A percentile compares a stretch with the other conserved stretches of the same genome.
Evolutionary conservation across 805 yeast species (phyloP).

Genomic region (Torulaspora maleeae): DNA sequence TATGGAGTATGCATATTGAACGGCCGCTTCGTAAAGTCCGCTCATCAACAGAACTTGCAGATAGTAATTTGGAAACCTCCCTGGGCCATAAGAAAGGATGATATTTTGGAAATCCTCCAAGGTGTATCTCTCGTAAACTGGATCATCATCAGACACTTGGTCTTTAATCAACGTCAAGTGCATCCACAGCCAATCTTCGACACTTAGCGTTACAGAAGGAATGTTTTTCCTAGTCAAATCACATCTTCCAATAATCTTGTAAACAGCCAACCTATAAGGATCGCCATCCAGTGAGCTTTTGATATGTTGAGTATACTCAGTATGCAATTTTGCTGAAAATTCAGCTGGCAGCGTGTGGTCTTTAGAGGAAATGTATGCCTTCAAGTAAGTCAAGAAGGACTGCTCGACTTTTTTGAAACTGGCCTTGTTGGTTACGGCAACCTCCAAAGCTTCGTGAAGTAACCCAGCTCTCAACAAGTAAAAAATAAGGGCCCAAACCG

Average conservation of each 20-base stretch:
- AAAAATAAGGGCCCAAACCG: conserved; percentile 91
- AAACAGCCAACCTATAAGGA: conserved; percentile 85
- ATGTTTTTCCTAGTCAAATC: conserved; percentile 61
- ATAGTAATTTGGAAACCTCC: conserved; percentile 66
- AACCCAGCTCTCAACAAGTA: conserved; percentile 83
- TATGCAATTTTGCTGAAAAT: conserved; percentile 60
- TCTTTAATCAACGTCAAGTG: conserved; percentile 76
- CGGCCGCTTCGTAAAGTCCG: conserved; percentile 80
- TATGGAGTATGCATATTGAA: conserved; percentile 48
- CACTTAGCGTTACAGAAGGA: conserved; percentile 66
- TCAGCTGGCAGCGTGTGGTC: conserved; percentile 59
- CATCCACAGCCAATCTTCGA: conserved; percentile 97
- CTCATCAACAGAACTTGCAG: conserved; percentile 66
- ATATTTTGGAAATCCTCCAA: conserved; percentile 69
- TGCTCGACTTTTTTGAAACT: conserved; percentile 81
- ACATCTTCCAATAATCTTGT: conserved; percentile 90
- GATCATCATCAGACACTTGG: conserved; percentile 42
- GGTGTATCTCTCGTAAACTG: conserved; percentile 66
- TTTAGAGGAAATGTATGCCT: conserved; percentile 56
- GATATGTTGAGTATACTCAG: conserved; percentile 82
- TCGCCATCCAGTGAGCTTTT: conserved; percentile 65
- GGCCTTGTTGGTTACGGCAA: conserved; percentile 57
- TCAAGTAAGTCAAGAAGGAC: conserved; percentile 73
- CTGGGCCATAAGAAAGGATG: conserved; percentile 66
- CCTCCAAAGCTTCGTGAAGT: conserved; percentile 67